These are phyloP conservation scores for Tylopilus vinaceipallidus DNA, from an alignment of 768 basidiomycete genomes.

Conservation along the genomic window DNA sequence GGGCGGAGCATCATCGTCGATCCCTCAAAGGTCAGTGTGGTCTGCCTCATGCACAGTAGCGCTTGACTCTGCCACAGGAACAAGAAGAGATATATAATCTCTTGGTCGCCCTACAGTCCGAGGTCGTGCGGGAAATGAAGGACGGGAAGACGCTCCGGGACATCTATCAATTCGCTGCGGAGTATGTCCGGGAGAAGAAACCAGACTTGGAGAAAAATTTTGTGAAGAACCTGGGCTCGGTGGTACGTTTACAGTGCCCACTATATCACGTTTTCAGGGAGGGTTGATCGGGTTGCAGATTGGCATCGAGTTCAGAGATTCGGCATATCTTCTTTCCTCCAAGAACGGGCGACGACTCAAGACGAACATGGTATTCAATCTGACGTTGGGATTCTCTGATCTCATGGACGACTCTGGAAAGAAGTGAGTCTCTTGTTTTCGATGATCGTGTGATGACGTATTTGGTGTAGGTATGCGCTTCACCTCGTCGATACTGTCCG, in stretches of 20 bases:
- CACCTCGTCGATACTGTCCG: slow-evolving; percentile 88
- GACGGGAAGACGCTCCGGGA: slow-evolving; percentile 77
- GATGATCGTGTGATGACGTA: not conserved
- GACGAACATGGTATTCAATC: slow-evolving; percentile 81
- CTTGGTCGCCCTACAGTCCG: slow-evolving; percentile 73
- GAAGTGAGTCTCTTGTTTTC: slow-evolving; percentile 49
- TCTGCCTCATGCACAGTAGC: not conserved
- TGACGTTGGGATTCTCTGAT: slow-evolving; percentile 83
- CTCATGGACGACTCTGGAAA: slow-evolving; percentile 73
- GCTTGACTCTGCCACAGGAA: slow-evolving; percentile 47
- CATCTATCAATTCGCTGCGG: slow-evolving; percentile 73
- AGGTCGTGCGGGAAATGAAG: slow-evolving; percentile 72
- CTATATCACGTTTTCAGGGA: not conserved
- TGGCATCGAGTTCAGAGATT: slow-evolving; percentile 94
- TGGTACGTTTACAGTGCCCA: slow-evolving; percentile 48
- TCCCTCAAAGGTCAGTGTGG: slow-evolving; percentile 65
- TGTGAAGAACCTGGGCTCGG: slow-evolving; percentile 88
- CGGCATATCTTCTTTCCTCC: slow-evolving; percentile 72
- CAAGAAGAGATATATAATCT: slow-evolving; percentile 89
- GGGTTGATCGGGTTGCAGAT: slow-evolving; percentile 50
- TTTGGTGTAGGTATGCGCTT: slow-evolving; percentile 67
- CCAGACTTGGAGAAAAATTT: slow-evolving; percentile 83
- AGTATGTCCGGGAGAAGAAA: slow-evolving; percentile 71
- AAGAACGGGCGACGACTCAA: slow-evolving; percentile 75
- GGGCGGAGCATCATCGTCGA: slow-evolving; percentile 95